phyloP scores from a whole-genome alignment of 176 grass and related monocot species.

The Leersia perrieri region DNA sequence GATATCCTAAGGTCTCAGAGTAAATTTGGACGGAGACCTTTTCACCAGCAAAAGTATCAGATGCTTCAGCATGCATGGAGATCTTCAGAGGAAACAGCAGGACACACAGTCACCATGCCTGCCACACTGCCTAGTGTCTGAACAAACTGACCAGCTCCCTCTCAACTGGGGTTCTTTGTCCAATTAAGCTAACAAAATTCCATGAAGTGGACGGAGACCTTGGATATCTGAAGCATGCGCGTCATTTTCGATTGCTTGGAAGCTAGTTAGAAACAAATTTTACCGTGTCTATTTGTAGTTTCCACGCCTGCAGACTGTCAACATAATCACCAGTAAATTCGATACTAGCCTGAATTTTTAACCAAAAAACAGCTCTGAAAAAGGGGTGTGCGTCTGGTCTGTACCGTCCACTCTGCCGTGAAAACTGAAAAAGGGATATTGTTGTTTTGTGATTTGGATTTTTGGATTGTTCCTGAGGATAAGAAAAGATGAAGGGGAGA shows the following conservation, averaged over 20 bases:
- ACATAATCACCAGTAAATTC: background rate
- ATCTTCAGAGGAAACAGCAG: background rate
- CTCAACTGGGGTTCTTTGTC: conserved; percentile 30
- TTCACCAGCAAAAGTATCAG: background rate
- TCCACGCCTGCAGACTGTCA: background rate
- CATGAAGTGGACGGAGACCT: conserved; percentile 30
- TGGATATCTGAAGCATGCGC: conserved; percentile 42
- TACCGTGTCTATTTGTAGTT: background rate
- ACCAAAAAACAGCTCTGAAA: background rate
- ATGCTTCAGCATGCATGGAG: conserved; percentile 22
- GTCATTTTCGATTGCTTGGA: conserved; percentile 47
- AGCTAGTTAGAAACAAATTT: conserved; percentile 25
- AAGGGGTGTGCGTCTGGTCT: background rate
- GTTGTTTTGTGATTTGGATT: background rate
- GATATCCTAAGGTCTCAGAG: background rate
- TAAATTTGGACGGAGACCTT: background rate
- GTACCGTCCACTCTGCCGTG: background rate
- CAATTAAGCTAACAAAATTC: conserved; percentile 31
- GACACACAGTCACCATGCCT: background rate
- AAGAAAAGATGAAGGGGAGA: conserved; percentile 71
- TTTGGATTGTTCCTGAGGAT: conserved; percentile 41
- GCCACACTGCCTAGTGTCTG: conserved; percentile 14
- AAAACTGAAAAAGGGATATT: background rate
- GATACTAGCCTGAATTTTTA: background rate
- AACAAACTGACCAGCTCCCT: conserved; percentile 18